Conservation (phyloP, 768 basidiomycete species). For the Lentinula sp. region DNA sequence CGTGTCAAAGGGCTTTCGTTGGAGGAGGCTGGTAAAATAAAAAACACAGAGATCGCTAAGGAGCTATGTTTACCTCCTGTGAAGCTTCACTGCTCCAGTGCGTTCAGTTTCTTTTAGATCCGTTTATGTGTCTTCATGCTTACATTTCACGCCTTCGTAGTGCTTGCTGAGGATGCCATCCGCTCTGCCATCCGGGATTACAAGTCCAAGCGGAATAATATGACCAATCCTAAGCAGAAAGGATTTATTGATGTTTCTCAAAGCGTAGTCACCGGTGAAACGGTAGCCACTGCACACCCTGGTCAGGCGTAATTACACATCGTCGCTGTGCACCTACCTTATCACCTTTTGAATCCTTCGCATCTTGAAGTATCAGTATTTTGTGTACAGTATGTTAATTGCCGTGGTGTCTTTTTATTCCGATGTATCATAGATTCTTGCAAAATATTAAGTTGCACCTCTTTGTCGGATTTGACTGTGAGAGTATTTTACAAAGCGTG, state of each 20-base stretch:
- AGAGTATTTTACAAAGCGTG: background rate
- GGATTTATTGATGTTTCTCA: constrained; percentile 70
- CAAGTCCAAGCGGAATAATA: constrained; percentile 67
- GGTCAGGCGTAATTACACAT: constrained; percentile 22
- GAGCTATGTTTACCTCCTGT: constrained; percentile 94
- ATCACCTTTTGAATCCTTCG: background rate
- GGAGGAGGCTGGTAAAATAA: constrained; percentile 93
- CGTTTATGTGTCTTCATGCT: background rate
- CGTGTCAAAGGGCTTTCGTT: constrained; percentile 91
- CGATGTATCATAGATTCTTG: background rate
- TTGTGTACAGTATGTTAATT: background rate
- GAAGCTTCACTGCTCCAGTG: constrained; percentile 92
- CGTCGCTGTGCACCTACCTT: background rate
- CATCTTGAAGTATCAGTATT: background rate
- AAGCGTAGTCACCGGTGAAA: constrained; percentile 44
- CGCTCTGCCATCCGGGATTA: constrained; percentile 97
- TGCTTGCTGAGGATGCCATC: constrained; percentile 98
- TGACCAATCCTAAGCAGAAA: constrained; percentile 45
- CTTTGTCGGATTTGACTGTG: background rate
- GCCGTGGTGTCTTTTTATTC: background rate
- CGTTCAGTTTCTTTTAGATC: constrained; percentile 22
- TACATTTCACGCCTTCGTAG: constrained; percentile 30
- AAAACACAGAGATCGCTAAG: constrained; percentile 99
- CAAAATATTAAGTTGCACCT: background rate
- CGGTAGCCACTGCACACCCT: constrained; percentile 45